Conservation (phyloP, 2,329 filamentous ascomycete species). For the Atkinsonella hypoxylon region DNA sequence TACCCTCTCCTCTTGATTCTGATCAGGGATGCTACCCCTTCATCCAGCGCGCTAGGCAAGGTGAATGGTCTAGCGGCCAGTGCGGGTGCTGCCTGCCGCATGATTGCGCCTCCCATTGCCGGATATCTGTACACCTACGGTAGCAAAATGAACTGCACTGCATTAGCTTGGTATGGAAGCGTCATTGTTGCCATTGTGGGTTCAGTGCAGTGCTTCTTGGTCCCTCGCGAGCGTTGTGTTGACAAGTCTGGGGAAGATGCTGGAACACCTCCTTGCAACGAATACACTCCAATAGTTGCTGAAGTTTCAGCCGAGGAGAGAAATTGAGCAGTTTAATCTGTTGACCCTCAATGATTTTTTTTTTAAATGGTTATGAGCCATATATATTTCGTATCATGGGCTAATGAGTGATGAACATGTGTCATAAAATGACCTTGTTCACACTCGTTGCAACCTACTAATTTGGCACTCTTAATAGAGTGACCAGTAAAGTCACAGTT, state of each 20-base stretch:
- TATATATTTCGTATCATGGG: neutral
- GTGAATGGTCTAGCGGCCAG: slow-evolving; percentile 57
- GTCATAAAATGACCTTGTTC: slow-evolving; percentile 1
- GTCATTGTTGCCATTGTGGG: slow-evolving; percentile 43
- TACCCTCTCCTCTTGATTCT: slow-evolving; percentile 56
- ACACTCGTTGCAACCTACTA: slow-evolving; percentile 3
- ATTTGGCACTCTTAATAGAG: slow-evolving; percentile 8
- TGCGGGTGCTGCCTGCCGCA: slow-evolving; percentile 53
- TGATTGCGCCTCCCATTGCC: slow-evolving; percentile 52
- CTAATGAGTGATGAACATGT: neutral
- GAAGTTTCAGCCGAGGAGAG: slow-evolving; percentile 20
- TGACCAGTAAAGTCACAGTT: slow-evolving; percentile 11
- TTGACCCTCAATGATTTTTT: neutral
- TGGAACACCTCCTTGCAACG: slow-evolving; percentile 6
- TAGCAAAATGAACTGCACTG: slow-evolving; percentile 45
- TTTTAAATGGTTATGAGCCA: neutral
- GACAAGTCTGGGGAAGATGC: slow-evolving; percentile 19
- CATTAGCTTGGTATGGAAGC: slow-evolving; percentile 52
- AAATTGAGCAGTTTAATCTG: neutral
- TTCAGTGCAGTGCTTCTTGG: slow-evolving; percentile 47
- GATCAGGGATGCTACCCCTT: slow-evolving; percentile 54
- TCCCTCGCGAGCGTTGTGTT: slow-evolving; percentile 23
- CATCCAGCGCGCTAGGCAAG: slow-evolving; percentile 43
- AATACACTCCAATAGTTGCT: slow-evolving; percentile 12
- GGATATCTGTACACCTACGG: slow-evolving; percentile 53